phyloP scores from a whole-genome alignment of 2,329 filamentous ascomycete species.

The Cladosporium austrohemisphaericum region DNA sequence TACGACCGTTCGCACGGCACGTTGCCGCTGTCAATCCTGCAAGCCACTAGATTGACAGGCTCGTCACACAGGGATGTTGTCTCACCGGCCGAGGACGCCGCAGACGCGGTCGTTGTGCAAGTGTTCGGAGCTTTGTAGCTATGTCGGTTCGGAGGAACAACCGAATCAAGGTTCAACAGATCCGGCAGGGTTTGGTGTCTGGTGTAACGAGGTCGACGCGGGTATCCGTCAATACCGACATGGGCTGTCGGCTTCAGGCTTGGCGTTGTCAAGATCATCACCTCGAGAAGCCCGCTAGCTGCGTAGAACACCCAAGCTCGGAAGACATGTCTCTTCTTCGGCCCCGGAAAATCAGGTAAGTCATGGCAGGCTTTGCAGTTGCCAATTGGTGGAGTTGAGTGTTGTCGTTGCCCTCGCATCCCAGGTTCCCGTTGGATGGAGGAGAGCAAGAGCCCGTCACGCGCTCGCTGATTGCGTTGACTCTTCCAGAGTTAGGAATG shows the following conservation, averaged over 20 bases:
- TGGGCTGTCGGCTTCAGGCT: neutral
- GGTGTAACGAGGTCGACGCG: neutral
- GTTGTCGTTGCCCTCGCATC: no score
- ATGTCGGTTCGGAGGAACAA: slow-evolving; percentile 1
- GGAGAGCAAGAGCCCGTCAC: no score
- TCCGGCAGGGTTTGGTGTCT: neutral
- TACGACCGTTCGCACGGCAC: slow-evolving; percentile 12
- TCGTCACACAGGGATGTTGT: slow-evolving; percentile 3
- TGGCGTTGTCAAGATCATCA: neutral
- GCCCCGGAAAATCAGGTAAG: no score
- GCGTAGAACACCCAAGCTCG: no score
- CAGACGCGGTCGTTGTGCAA: slow-evolving; percentile 2
- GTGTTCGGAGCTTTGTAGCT: neutral
- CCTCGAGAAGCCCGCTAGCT: no score
- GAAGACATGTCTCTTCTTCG: no score
- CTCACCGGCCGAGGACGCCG: slow-evolving; percentile 1
- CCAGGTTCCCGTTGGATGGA: no score
- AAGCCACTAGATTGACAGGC: slow-evolving; percentile 16
- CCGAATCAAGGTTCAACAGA: slow-evolving; percentile 4
- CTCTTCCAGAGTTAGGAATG: no score
- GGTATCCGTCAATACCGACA: slow-evolving; percentile 6
- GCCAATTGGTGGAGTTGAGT: no score
- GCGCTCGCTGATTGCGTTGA: no score
- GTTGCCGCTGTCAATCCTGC: slow-evolving; percentile 16
- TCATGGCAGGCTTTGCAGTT: no score